Base-by-base conservation (phyloP, 768 basidiomycete genomes). In the Hirschioporus abietinus region DNA sequence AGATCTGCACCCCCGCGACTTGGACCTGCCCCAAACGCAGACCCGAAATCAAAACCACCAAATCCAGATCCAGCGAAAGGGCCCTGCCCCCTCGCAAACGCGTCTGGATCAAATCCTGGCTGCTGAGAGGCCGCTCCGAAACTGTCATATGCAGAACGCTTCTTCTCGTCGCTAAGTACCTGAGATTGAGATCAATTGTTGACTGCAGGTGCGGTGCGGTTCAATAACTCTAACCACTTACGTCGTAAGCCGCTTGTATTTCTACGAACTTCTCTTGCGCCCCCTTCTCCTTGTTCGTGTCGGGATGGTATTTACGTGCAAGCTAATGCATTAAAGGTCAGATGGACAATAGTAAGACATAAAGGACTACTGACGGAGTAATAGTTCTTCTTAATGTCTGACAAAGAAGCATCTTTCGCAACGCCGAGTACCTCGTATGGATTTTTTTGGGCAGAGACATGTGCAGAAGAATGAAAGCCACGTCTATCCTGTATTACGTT, bases 351-450 rank as follows among this genome's bases (percentile, higher is more conserved):
- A n/a, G 52, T 35, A 24, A 58, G 58, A 42, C 27, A 35, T 2
- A 30, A 52, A 65, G 20, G 60, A 27, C 26, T 18, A 77, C 92
- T 73, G 76, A 97, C 96, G 74, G 92, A 84, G 78, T 98, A 99
- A 78, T 99, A 99, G 1, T 86, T 85, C 80, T 99, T 99, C 87
- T 99, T 99, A 73, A 99, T 98, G 71, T 99, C 95, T 24, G 90
- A 86, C 27, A 88, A 76, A 24, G 87, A 82, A 60, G 96, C 92
- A 76, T 95, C 93, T 71, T 87, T 88, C 72, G 83, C 84, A 8
- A 99, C 90, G 26, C 97, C 96, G 10, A 99, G 79, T n/a, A 93
- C 89, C 34, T 90, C 78, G 77, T 99, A 99, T 1, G 97, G 97
- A 75, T 93, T 89, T 77, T 92, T 96, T 20, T 84, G 75, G 8